Conservation (phyloP, 495 filamentous ascomycete species). For the Penicillium taxi region DNA sequence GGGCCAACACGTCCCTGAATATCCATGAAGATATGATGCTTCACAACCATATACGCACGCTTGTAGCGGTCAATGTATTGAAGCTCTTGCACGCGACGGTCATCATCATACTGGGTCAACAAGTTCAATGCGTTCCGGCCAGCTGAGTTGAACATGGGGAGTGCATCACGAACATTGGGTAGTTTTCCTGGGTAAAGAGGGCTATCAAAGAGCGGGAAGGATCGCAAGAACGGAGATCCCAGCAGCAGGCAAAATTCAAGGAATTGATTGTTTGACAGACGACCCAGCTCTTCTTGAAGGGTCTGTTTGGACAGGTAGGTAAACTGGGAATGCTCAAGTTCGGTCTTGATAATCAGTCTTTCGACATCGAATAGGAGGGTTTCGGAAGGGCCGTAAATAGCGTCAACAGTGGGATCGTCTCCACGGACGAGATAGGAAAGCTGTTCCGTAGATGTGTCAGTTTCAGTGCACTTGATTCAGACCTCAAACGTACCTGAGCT, state of each 20-base stretch:
- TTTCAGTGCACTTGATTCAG: neutral
- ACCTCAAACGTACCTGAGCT: constrained; percentile 57
- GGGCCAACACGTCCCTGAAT: constrained; percentile 66
- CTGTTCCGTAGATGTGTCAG: constrained; percentile 34
- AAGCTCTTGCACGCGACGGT: constrained; percentile 57
- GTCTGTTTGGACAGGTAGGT: constrained; percentile 62
- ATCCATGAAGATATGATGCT: constrained; percentile 77
- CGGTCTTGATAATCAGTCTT: constrained; percentile 71
- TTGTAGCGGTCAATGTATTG: constrained; percentile 79
- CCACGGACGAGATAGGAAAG: constrained; percentile 73
- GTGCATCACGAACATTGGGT: constrained; percentile 55
- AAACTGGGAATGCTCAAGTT: constrained; percentile 59
- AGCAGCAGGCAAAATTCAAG: constrained; percentile 75
- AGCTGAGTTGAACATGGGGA: constrained; percentile 61
- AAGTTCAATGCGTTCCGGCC: constrained; percentile 55
- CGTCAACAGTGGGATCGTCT: constrained; percentile 60
- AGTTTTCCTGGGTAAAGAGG: constrained; percentile 36
- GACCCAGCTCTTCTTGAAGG: constrained; percentile 60
- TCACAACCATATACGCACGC: constrained; percentile 71
- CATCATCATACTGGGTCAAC: constrained; percentile 63
- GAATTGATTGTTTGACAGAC: constrained; percentile 64
- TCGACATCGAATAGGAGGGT: constrained; percentile 79
- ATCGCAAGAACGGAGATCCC: constrained; percentile 69
- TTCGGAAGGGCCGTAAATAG: constrained; percentile 80
- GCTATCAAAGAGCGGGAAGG: constrained; percentile 67